phyloP scores from a whole-genome alignment of 2,329 filamentous ascomycete genomes.

The Orbilia brochopaga region DNA sequence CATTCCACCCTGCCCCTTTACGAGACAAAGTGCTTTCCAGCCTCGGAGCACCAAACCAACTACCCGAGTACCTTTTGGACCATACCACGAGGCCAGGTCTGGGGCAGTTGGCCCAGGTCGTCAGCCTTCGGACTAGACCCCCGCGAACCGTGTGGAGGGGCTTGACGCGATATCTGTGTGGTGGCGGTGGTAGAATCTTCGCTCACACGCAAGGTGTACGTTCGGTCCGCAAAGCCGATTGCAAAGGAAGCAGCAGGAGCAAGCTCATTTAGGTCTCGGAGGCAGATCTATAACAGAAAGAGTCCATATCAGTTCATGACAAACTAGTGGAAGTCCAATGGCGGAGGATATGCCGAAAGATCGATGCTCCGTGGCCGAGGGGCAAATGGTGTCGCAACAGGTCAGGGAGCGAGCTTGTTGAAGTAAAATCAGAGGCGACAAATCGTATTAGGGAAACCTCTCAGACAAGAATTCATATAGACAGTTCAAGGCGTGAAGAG shows the following conservation, averaged over 20 bases:
- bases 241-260: constrained; percentile 17
- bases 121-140: constrained; percentile 38
- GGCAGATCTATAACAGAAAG: constrained; percentile 29
- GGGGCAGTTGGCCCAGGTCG: constrained; percentile 22
- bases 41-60: constrained; percentile 19
- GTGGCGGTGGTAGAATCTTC: constrained; percentile 27
- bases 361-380: constrained; percentile 35
- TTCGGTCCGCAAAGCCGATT: constrained; percentile 36
- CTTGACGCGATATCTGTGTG: constrained; percentile 28
- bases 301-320: constrained; percentile 44
- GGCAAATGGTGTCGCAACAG: constrained; percentile 29
- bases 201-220: constrained; percentile 36
- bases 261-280: constrained; percentile 31
- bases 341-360: constrained; percentile 27
- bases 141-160: constrained; percentile 48
- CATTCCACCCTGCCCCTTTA: constrained; percentile 42
- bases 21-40: constrained; percentile 49
- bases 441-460: constrained; percentile 6
- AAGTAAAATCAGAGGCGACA: constrained; percentile 23
- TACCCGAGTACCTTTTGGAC: constrained; percentile 39
- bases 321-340: constrained; percentile 30
- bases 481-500: constrained; percentile 29
- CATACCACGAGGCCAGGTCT: constrained; percentile 47
- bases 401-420: constrained; percentile 39
- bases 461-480: constrained; percentile 10